phyloP scores from a whole-genome alignment of 2,329 filamentous ascomycete genomes.

The Dactylellina haptotyla region DNA sequence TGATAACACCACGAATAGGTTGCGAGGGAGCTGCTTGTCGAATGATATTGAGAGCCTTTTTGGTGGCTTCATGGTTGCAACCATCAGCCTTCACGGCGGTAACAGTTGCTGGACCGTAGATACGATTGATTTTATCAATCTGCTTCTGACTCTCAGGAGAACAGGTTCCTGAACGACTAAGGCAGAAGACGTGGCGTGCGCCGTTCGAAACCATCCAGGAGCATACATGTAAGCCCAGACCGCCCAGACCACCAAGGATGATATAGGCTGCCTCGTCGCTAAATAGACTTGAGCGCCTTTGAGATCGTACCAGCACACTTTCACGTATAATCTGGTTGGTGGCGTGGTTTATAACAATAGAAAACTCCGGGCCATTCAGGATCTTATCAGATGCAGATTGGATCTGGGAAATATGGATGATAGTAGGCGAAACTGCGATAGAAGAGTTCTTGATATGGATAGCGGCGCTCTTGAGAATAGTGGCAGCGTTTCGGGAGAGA shows the following conservation, averaged over 20 bases:
- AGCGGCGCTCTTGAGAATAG: conserved; percentile 6
- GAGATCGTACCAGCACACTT: conserved; percentile 5
- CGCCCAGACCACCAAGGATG: conserved; percentile 27
- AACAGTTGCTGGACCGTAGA: conserved; percentile 13
- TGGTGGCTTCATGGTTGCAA: conserved; percentile 12
- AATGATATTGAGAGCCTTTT: conserved; percentile 1
- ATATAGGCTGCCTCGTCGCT: conserved; percentile 12
- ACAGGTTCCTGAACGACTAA: conserved; percentile 11
- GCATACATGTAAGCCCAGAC: conserved; percentile 22
- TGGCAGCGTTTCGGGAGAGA: background rate
- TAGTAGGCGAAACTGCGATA: background rate
- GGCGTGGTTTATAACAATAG: conserved; percentile 3
- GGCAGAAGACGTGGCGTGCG: conserved; percentile 7
- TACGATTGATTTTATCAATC: conserved; percentile 18
- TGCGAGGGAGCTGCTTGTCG: background rate
- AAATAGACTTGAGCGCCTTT: conserved; percentile 1
- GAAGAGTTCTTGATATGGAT: conserved; percentile 3
- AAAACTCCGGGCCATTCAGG: background rate
- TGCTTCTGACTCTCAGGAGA: conserved; percentile 17
- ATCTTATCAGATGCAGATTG: background rate
- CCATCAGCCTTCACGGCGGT: conserved; percentile 17
- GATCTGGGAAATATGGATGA: conserved; percentile 17
- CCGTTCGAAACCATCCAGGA: conserved; percentile 24
- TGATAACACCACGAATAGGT: conserved; percentile 51
- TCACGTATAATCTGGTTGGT: background rate